Conservation (phyloP, 139 green algal species). For the Picochlorum sp. region DNA sequence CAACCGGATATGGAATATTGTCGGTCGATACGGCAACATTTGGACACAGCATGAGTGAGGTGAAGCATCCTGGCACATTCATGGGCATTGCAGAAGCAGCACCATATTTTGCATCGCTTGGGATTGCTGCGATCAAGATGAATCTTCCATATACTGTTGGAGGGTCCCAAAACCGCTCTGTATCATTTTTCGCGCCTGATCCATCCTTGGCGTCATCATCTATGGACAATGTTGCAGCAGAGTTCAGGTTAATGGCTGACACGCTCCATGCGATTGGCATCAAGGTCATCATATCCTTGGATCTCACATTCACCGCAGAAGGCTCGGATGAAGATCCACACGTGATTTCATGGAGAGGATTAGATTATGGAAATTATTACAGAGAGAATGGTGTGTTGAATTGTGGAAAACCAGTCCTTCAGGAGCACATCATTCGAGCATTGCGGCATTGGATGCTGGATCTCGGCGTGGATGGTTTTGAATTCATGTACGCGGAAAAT, state of each 20-base stretch:
- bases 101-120: slow-evolving; percentile 23
- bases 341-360: slow-evolving; percentile 38
- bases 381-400: slow-evolving; percentile 50
- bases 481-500: slow-evolving; percentile 73
- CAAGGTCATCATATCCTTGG: slow-evolving; percentile 60
- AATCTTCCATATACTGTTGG: slow-evolving; percentile 18
- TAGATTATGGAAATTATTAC: slow-evolving; percentile 63
- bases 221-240: slow-evolving; percentile 24
- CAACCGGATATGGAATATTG: slow-evolving; percentile 22
- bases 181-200: slow-evolving; percentile 50
- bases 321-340: slow-evolving; percentile 39
- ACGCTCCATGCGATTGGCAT: slow-evolving; percentile 50
- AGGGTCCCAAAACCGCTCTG: slow-evolving; percentile 10
- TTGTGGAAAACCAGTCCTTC: slow-evolving; percentile 54
- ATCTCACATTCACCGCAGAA: slow-evolving; percentile 70
- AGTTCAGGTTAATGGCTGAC: slow-evolving; percentile 50
- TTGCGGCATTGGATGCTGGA: slow-evolving; percentile 57
- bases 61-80: slow-evolving; percentile 44
- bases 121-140: slow-evolving; percentile 51
- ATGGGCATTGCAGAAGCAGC: slow-evolving; percentile 49
- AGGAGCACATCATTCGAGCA: slow-evolving; percentile 40
- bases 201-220: slow-evolving; percentile 23
- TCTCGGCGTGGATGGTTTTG: slow-evolving; percentile 71
- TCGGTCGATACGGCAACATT: slow-evolving; percentile 56
- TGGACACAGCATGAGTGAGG: slow-evolving; percentile 9